These are phyloP conservation scores for Drechslerella dactyloides DNA, from an alignment of 2,329 filamentous ascomycete species.

Conservation along the genomic window DNA sequence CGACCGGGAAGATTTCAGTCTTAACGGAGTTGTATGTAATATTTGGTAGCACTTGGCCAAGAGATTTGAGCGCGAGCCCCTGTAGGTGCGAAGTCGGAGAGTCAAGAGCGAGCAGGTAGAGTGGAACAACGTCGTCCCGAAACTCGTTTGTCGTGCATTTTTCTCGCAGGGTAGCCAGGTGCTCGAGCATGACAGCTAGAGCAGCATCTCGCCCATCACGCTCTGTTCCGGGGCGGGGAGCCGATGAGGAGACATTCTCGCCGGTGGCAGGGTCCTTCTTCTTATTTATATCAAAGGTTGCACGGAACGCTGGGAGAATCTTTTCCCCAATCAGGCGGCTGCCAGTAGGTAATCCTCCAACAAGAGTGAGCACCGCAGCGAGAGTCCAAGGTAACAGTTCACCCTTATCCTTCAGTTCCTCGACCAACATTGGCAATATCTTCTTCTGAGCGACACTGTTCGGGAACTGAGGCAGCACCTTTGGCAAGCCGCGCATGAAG, in stretches of 20 bases:
- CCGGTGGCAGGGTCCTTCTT: constrained; percentile 31
- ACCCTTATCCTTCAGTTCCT: constrained; percentile 85
- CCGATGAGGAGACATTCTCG: constrained; percentile 38
- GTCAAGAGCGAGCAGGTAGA: constrained; percentile 82
- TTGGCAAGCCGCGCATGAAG: constrained; percentile 86
- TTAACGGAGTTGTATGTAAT: constrained; percentile 97
- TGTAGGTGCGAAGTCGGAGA: constrained; percentile 88
- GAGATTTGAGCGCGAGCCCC: constrained; percentile 78
- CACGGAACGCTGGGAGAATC: constrained; percentile 81
- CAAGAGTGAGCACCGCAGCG: constrained; percentile 89
- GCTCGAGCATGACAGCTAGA: constrained; percentile 87
- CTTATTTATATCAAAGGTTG: constrained; percentile 68
- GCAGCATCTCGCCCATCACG: constrained; percentile 79
- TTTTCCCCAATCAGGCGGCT: constrained; percentile 81
- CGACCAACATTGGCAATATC: constrained; percentile 82
- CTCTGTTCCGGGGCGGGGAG: constrained; percentile 39
- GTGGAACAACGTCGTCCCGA: constrained; percentile 90
- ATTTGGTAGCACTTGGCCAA: constrained; percentile 81
- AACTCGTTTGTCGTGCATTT: constrained; percentile 92
- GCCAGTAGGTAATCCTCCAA: constrained; percentile 77
- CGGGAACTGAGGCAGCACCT: constrained; percentile 89
- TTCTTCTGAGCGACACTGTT: constrained; percentile 95
- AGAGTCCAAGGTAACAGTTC: constrained; percentile 84
- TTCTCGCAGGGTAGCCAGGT: constrained; percentile 74
- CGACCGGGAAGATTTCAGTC: constrained; percentile 91